Evolutionary conservation across 2,329 filamentous ascomycete genomes (phyloP), one percentile per base, ranked within the genome.

Genomic region (Phialophora expanda): DNA sequence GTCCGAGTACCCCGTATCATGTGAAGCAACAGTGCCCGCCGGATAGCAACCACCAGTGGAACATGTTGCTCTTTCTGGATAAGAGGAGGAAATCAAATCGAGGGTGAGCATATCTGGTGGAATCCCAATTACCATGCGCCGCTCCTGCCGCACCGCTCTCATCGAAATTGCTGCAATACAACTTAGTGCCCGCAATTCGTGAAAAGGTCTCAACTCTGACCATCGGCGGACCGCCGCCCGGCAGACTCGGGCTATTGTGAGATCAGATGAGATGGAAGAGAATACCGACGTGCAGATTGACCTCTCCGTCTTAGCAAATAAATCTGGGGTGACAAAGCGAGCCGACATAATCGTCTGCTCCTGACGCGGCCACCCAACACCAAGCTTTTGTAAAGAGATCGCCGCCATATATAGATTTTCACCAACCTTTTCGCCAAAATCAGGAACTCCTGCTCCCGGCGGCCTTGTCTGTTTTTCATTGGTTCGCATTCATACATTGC

Each of bases 371-470:
- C 26, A 34, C n/a, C 53, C 30, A n/a, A 51, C 12, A 44, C 46
- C 48, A 53, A 54, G 28, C 48, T 51, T 28, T 34, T 54, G 34
- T 28, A 9, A 53, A 34, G 14, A 46, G 24, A 24, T 28, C 20
- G 9, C 12, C 28, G 48, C 32, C 48, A 28, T 61, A 28, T 38
- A 28, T 41, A 51, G 58, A 38, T 38, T 38, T 54, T 61, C 28
- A 41, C 48, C 32, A 59, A 59, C 32, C 48, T 26, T 41, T 11
- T 53, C 58, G 14, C 53, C 58, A 20, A 54, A 34, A 24, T n/a
- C 26, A 32, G 41, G 7, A n/a, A 20, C 60, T 11, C 32, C 51
- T 34, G 17, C 14, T 14, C 14, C 28, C 48, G 11, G 48, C 22
- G 48, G 58, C 12, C 30, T 55, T 34, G 11, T 38, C 34, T 28